Percentiles rank a stretch among this genome's conserved stretches.
Conservation (phyloP, 805 yeast genomes). For the Ogataea degrootiae region DNA sequence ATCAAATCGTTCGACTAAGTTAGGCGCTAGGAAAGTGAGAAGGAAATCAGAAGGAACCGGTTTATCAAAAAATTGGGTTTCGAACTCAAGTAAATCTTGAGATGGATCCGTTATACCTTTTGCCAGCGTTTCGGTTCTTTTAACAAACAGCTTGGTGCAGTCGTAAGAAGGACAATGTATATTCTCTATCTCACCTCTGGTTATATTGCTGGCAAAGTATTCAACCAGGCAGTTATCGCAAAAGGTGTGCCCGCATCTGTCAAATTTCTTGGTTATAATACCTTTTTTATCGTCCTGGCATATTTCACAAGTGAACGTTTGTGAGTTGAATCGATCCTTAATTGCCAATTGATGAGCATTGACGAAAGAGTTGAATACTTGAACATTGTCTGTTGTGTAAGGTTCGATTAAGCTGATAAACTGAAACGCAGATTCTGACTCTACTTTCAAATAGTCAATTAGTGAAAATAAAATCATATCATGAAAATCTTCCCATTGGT, state of each 20-base stretch:
- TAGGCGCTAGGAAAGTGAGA: slow-evolving; percentile 23
- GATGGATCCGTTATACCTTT: slow-evolving; percentile 3
- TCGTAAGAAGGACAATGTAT: slow-evolving; percentile 57
- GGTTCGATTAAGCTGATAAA: slow-evolving; percentile 6
- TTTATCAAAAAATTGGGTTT: slow-evolving; percentile 35
- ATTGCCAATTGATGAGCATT: slow-evolving; percentile 23
- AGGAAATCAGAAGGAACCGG: slow-evolving; percentile 35
- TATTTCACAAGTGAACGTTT: slow-evolving; percentile 49
- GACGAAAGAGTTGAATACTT: slow-evolving; percentile 7
- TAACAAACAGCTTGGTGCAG: slow-evolving; percentile 32
- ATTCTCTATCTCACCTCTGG: slow-evolving; percentile 43
- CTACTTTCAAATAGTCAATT: slow-evolving; percentile 35
- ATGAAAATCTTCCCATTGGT: slow-evolving; percentile 32
- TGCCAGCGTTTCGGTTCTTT: slow-evolving; percentile 11
- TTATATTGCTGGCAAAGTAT: slow-evolving; percentile 38
- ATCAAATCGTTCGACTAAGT: slow-evolving; percentile 34
- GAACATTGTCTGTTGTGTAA: neutral
- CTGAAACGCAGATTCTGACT: slow-evolving; percentile 14
- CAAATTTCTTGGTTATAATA: slow-evolving; percentile 29
- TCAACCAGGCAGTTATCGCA: slow-evolving; percentile 42
- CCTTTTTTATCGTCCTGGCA: slow-evolving; percentile 52
- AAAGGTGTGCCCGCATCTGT: slow-evolving; percentile 45
- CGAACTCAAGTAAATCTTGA: slow-evolving; percentile 29
- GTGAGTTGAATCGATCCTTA: slow-evolving; percentile 26
- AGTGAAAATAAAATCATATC: slow-evolving; percentile 39